Base-by-base conservation (phyloP, 495 filamentous ascomycete species). In the Penicillium angulare region DNA sequence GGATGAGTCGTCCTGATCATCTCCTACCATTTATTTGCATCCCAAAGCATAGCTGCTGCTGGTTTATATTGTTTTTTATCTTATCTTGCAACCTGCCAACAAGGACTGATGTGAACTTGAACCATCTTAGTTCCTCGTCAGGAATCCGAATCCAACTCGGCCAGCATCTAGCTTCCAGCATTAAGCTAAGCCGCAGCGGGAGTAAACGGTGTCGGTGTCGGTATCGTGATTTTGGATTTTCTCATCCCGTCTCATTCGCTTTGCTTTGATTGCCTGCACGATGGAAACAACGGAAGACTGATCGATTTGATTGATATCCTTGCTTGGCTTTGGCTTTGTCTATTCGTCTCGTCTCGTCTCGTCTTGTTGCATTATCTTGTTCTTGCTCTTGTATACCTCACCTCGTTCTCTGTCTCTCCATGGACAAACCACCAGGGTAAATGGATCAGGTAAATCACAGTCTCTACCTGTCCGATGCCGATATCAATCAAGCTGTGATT, bases 1-100 rank as follows among this genome's bases (percentile, higher is more conserved):
- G 57, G 52, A 50, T 60, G 52, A 44, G 29, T 53, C 57, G 22
- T 20, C 36, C 32, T 56, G 49, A 56, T 56, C 45, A 52, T 53
- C 42, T 35, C 56, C 12, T 33, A 36, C 36, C 36, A 43, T 31
- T 35, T n/a, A n/a, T n/a, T 18, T 39, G 27, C 15, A 23, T 45
- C 12, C 2, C 13, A 32, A 13, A 33, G 10, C 44, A 47, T 22
- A 34, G 7, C 29, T 34, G 43, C 24, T 35, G 18, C 9, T 21
- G 43, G 24, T 45, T 27, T 16, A 20, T 20, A 26, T n/a, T n/a
- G n/a, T n/a, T n/a, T 4, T 31, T 27, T 27, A 43, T 27, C 29
- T 12, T 27, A 31, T 31, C 13, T 12, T 31, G 27, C 13, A 9
- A 7, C 13, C 27, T 31, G 27, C 21, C 38, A 15, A 24, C 21